Conservation (phyloP, 2,329 filamentous ascomycete species). For the Xylariaceae sp. region DNA sequence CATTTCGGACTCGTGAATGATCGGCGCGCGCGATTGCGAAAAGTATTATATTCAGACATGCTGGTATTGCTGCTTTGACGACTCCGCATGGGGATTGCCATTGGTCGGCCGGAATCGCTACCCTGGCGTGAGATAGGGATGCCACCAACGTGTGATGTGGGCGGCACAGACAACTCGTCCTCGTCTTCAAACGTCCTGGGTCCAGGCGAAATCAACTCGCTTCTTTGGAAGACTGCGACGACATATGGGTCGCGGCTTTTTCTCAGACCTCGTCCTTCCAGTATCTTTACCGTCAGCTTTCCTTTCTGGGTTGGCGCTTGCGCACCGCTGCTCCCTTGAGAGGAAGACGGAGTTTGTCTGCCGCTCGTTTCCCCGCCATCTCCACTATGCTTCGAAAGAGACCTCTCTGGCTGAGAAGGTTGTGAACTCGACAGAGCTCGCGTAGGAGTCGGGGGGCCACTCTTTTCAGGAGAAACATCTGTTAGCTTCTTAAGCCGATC, state of each 20-base stretch:
- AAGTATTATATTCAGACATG: conserved; percentile 59
- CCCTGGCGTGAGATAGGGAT: conserved; percentile 65
- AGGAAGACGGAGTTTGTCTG: conserved; percentile 48
- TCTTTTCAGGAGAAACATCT: conserved; percentile 76
- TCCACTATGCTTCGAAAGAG: conserved; percentile 29
- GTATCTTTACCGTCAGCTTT: conserved; percentile 84
- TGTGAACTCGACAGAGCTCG: conserved; percentile 71
- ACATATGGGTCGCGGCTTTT: conserved; percentile 89
- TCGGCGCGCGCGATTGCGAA: conserved; percentile 52
- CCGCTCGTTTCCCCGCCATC: conserved; percentile 43
- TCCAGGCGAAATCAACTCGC: conserved; percentile 89
- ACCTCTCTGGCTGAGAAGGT: conserved; percentile 38
- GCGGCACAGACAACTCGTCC: conserved; percentile 45
- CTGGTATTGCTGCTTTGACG: conserved; percentile 96
- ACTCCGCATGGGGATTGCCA: conserved; percentile 96
- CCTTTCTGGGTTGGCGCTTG: conserved; percentile 73
- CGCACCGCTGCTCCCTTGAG: conserved; percentile 42
- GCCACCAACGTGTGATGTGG: conserved; percentile 47
- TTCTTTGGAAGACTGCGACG: conserved; percentile 93
- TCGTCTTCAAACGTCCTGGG: conserved; percentile 62
- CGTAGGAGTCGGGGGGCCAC: conserved; percentile 84
- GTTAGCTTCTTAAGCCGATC: conserved; percentile 83
- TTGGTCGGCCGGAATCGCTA: conserved; percentile 77
- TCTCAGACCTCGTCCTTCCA: conserved; percentile 76
- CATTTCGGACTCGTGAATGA: conserved; percentile 82